Evolutionary conservation across 768 basidiomycete species (phyloP).

Genomic region (Rhizopogon salebrosus): DNA sequence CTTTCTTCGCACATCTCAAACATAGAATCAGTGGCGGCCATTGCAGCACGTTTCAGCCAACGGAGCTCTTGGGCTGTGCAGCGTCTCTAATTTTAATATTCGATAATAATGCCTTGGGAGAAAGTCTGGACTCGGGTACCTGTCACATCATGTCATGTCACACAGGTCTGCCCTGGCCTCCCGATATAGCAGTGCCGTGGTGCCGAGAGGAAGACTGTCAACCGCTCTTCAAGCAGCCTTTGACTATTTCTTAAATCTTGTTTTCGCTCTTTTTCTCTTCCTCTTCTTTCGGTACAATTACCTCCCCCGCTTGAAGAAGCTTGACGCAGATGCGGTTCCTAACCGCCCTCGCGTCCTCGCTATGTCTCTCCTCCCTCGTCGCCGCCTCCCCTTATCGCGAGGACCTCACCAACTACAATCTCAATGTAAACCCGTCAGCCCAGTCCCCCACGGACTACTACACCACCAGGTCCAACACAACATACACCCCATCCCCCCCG

Average conservation of each 20-base stretch:
- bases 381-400: conserved; percentile 63
- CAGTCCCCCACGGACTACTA: conserved; percentile 60
- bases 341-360: conserved; percentile 24
- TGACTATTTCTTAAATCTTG: conserved; percentile 18
- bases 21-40: too few species aligned
- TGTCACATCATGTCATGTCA: too few species aligned
- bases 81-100: too few species aligned
- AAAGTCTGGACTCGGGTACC: too few species aligned
- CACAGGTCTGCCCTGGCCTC: too few species aligned
- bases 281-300: neutral
- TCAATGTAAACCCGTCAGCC: conserved; percentile 75
- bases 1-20: too few species aligned
- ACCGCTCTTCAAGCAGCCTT: too few species aligned
- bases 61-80: too few species aligned
- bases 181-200: too few species aligned
- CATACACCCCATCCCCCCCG: conserved; percentile 70
- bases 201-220: too few species aligned
- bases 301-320: neutral
- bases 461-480: conserved; percentile 52
- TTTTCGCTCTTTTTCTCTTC: conserved; percentile 1
- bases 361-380: conserved; percentile 31
- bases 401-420: conserved; percentile 66
- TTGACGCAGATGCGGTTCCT: conserved; percentile 39
- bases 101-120: too few species aligned
- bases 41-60: too few species aligned